These are phyloP conservation scores for Nakaseomyces delphensis DNA, from an alignment of 1,139 yeast species.

Conservation along the genomic window DNA sequence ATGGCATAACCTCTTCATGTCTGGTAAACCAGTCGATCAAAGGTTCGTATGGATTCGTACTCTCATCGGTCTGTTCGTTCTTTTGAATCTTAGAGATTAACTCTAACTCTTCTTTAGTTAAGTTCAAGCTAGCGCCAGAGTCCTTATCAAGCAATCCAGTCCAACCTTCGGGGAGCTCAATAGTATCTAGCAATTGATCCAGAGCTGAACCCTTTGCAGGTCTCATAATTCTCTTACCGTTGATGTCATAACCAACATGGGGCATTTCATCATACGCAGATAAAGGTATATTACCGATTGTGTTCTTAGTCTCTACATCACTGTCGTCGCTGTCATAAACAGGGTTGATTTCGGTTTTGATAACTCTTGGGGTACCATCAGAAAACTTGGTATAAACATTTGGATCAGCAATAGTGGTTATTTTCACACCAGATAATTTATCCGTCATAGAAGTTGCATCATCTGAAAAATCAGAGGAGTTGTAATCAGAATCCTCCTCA, in stretches of 20 bases:
- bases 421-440: constrained; percentile 44
- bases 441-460: constrained; percentile 47
- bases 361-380: constrained; percentile 68
- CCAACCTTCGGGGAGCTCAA: constrained; percentile 97
- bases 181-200: constrained; percentile 77
- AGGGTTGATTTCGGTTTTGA: constrained; percentile 87
- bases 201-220: constrained; percentile 96
- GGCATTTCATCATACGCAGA: constrained; percentile 96
- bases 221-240: constrained; percentile 96
- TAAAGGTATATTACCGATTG: constrained; percentile 87
- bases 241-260: constrained; percentile 92
- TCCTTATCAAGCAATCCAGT: constrained; percentile 88
- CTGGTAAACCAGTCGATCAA: constrained; percentile 92
- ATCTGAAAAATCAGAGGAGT: constrained; percentile 27
- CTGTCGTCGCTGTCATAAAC: constrained; percentile 89
- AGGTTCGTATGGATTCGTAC: constrained; percentile 83
- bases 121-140: constrained; percentile 80
- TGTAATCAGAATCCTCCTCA: constrained; percentile 30
- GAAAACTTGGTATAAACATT: constrained; percentile 50
- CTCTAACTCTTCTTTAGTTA: constrained; percentile 84
- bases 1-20: constrained; percentile 80
- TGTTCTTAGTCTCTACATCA: constrained; percentile 74
- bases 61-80: constrained; percentile 76
- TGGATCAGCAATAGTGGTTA: constrained; percentile 42
- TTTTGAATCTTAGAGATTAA: constrained; percentile 77